Evolutionary conservation across 2,329 filamentous ascomycete species (phyloP).

Genomic region (Cadophora sp.): DNA sequence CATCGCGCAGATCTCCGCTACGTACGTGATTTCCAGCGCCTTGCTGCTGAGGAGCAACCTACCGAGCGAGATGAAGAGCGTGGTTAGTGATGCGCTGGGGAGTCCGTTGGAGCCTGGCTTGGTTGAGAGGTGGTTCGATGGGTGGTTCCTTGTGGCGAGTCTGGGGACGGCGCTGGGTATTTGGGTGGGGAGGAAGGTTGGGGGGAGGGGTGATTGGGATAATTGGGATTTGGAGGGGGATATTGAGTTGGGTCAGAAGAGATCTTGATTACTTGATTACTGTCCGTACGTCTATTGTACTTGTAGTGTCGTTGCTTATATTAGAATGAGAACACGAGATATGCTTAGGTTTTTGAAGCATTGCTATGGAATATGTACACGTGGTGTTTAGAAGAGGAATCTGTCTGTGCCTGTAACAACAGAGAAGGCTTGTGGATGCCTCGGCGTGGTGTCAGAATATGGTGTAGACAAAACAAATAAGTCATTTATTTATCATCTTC

Average conservation of each 20-base stretch:
- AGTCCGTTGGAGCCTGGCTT: slow-evolving; percentile 74
- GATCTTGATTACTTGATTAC: slow-evolving; percentile 52
- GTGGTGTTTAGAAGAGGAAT: too few relatives aligned
- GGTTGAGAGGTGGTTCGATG: slow-evolving; percentile 86
- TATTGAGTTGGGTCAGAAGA: slow-evolving; percentile 74
- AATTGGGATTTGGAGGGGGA: slow-evolving; percentile 68
- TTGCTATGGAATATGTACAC: too few relatives aligned
- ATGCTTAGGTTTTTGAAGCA: neutral
- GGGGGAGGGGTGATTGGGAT: slow-evolving; percentile 55
- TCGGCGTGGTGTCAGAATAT: too few relatives aligned
- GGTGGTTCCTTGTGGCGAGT: slow-evolving; percentile 79
- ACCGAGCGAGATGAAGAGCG: slow-evolving; percentile 76
- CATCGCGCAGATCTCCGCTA: slow-evolving; percentile 81
- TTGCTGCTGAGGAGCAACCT: slow-evolving; percentile 80
- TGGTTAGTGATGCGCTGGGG: slow-evolving; percentile 78
- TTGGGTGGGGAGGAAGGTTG: slow-evolving; percentile 71
- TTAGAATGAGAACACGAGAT: neutral
- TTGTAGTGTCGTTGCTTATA: neutral
- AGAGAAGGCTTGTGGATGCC: too few relatives aligned
- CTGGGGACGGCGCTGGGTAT: slow-evolving; percentile 72
- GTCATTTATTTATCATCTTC: too few relatives aligned
- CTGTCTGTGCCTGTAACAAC: too few relatives aligned
- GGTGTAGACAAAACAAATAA: too few relatives aligned
- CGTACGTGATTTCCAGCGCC: slow-evolving; percentile 84
- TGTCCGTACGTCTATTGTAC: neutral